These are phyloP conservation scores for Xerocomus minutiporus DNA, from an alignment of 1,284 basidiomycete species.

Conservation along the genomic window DNA sequence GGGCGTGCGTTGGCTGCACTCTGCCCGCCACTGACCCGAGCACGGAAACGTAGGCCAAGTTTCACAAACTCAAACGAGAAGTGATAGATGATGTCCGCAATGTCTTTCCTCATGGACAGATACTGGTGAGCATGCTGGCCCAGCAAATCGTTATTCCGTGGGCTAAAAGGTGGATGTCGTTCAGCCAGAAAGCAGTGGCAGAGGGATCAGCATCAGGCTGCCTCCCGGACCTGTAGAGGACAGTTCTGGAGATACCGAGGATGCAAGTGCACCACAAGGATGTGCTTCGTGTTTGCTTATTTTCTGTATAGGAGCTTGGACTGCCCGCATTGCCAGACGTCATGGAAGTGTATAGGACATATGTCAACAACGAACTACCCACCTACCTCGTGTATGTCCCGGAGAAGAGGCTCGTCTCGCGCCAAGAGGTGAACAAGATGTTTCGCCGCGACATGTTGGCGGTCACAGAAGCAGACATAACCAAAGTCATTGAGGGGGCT, in stretches of 20 bases:
- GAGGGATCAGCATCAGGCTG: slow-evolving; percentile 24
- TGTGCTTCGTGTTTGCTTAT: slow-evolving; percentile 2
- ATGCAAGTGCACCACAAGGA: slow-evolving; percentile 10
- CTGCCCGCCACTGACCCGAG: not conserved
- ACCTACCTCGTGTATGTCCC: slow-evolving; percentile 29
- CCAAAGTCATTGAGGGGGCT: slow-evolving; percentile 30
- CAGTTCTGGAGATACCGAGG: not conserved
- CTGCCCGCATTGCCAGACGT: slow-evolving; percentile 21
- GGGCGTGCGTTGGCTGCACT: not conserved
- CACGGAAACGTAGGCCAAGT: slow-evolving; percentile 23
- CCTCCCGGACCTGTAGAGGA: slow-evolving; percentile 20
- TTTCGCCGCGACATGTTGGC: slow-evolving; percentile 25
- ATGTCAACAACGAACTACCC: slow-evolving; percentile 32
- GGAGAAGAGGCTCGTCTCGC: slow-evolving; percentile 27
- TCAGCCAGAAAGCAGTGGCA: slow-evolving; percentile 27
- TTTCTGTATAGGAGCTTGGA: slow-evolving; percentile 14
- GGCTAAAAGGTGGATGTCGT: not conserved
- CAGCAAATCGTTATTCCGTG: not conserved
- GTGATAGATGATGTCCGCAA: slow-evolving; percentile 29
- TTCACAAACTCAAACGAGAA: slow-evolving; percentile 29
- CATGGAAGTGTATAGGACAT: slow-evolving; percentile 20
- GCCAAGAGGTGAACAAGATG: slow-evolving; percentile 30
- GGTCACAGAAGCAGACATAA: slow-evolving; percentile 27
- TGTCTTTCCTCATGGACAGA: slow-evolving; percentile 30
- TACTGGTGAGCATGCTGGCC: slow-evolving; percentile 17